phyloP scores from a whole-genome alignment of 768 basidiomycete species.

The Lepiota brunneoincarnata region DNA sequence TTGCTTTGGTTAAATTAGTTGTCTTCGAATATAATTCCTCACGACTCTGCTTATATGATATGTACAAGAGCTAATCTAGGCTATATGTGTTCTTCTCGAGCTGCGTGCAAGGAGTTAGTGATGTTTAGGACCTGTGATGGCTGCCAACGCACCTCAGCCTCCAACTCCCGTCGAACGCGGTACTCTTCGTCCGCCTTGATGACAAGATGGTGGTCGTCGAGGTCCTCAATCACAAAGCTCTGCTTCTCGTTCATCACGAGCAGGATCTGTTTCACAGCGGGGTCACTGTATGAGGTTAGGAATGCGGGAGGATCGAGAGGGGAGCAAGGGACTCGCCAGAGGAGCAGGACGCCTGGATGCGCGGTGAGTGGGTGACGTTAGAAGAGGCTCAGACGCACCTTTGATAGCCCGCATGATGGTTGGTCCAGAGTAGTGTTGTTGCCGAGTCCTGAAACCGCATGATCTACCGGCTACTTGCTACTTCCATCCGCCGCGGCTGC shows the following conservation, averaged over 20 bases:
- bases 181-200: constrained; percentile 84
- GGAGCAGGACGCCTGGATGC: constrained; percentile 57
- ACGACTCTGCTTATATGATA: too few species aligned
- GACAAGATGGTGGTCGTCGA: constrained; percentile 81
- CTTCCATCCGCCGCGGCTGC: background rate
- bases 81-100: constrained; percentile 83
- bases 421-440: background rate
- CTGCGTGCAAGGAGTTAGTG: constrained; percentile 11
- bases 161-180: constrained; percentile 67
- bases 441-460: constrained; percentile 1
- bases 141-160: constrained; percentile 60
- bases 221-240: constrained; percentile 82
- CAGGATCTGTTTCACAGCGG: constrained; percentile 87
- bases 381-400: constrained; percentile 34
- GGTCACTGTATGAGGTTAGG: constrained; percentile 50
- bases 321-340: constrained; percentile 44
- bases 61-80: constrained; percentile 45
- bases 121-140: background rate
- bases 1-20: too few species aligned
- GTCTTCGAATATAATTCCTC: too few species aligned
- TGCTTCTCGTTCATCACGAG: constrained; percentile 78
- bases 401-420: constrained; percentile 60
- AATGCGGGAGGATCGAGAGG: background rate
- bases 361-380: background rate
- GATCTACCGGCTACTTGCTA: constrained; percentile 12